Base-by-base conservation (phyloP, 2,329 filamentous ascomycete genomes). In the Ceratocystis albifundus region DNA sequence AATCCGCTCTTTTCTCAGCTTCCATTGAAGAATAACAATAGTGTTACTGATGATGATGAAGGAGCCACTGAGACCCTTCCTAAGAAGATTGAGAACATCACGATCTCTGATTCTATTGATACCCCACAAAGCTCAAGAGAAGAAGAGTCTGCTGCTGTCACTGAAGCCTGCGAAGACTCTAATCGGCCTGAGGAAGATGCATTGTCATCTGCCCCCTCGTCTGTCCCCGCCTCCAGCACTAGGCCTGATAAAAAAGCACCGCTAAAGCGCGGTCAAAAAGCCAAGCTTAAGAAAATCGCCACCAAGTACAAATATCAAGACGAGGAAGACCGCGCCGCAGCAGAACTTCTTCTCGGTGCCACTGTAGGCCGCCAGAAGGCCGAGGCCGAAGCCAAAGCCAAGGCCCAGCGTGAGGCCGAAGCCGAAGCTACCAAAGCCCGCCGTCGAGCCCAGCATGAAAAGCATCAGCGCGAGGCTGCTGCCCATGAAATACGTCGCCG, bases 301-400 rank as follows among this genome's bases (percentile, higher is more conserved):
- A 79, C 84, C 67, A 96, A 96, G 74, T 99, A 99, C 77, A 93
- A 88, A 59, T 80, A 95, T 71, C 94, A 97, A 79, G 93, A 97
- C 71, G 91, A 96, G 66, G 93, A 96, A 75, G 94, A 99, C 72
- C 89, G 91, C 12, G 84, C 83, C 5, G 83, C 92, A 0, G 90
- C 91, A 41, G 88, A 96, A 75, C 82, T 86, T 28, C 81, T 97
- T n/a, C 85, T 96, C n/a, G 94, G 94, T 48, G 87, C 89, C 1
- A 79, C 82, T 68, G 81, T 82, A 0, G 87, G 87, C 0, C 82
- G 83, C 46, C 82, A 88, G 71, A 85, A 86, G 69, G 84, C 83
- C 15, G 84, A 88, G 71, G 87, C 85, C 1, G 88, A 89, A 71
- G 83, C 83, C 0, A 80, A 82, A 68, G 85, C 84, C 46, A 89